phyloP scores from a whole-genome alignment of 495 filamentous ascomycete species.

The Penicillium psychrofluorescens region DNA sequence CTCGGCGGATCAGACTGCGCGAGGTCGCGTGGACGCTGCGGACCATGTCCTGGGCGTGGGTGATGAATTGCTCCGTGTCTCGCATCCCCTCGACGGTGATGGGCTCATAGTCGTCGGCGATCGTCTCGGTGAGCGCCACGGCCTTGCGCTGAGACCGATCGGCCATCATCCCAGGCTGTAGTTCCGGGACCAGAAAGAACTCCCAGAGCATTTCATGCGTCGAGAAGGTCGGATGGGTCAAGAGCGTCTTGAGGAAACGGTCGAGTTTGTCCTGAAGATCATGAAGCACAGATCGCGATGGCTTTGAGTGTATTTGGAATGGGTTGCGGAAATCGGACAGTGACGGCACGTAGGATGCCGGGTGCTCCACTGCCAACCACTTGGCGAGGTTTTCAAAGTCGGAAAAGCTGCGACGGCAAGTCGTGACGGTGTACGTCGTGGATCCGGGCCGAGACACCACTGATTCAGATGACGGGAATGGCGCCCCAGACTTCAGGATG shows the following conservation, averaged over 20 bases:
- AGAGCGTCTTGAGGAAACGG: slow-evolving; percentile 74
- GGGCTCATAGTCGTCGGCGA: slow-evolving; percentile 80
- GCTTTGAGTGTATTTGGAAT: slow-evolving; percentile 86
- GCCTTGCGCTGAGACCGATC: slow-evolving; percentile 84
- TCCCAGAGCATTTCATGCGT: slow-evolving; percentile 99
- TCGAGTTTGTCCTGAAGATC: slow-evolving; percentile 86
- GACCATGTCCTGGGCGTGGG: slow-evolving; percentile 81
- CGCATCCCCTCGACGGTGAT: slow-evolving; percentile 62
- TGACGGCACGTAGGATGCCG: slow-evolving; percentile 87
- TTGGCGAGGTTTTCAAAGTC: slow-evolving; percentile 90
- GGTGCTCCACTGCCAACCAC: slow-evolving; percentile 86
- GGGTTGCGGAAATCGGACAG: slow-evolving; percentile 75
- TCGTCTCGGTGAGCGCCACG: slow-evolving; percentile 68
- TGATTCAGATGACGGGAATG: slow-evolving; percentile 21
- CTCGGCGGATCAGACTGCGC: slow-evolving; percentile 62
- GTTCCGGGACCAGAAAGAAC: slow-evolving; percentile 94
- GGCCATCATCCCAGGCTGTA: slow-evolving; percentile 83
- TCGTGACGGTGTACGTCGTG: slow-evolving; percentile 82
- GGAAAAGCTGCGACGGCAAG: slow-evolving; percentile 77
- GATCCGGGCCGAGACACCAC: slow-evolving; percentile 29
- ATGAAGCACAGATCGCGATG: slow-evolving; percentile 76
- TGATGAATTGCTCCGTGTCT: slow-evolving; percentile 91
- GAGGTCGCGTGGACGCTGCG: slow-evolving; percentile 75
- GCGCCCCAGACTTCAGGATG: slow-evolving; percentile 85
- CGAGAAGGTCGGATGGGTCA: slow-evolving; percentile 87